These are phyloP conservation scores for Trichoderma koningiopsis DNA, from an alignment of 2,329 filamentous ascomycete genomes.

Conservation along the genomic window DNA sequence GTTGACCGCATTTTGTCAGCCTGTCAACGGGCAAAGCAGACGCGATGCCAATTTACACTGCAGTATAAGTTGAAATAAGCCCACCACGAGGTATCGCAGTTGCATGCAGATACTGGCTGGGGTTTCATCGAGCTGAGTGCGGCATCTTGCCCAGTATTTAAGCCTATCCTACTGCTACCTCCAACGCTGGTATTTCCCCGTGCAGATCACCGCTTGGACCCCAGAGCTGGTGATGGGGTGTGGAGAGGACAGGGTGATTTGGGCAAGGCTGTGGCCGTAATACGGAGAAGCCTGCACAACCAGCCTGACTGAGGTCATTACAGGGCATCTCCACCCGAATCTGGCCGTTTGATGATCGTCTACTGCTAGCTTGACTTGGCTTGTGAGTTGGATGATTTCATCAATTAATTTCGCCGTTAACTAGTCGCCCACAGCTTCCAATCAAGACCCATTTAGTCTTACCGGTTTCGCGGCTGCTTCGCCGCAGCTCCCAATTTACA, in stretches of 20 bases:
- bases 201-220: slow-evolving; percentile 7
- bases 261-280: slow-evolving; percentile 15
- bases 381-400: not conserved
- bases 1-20: slow-evolving; percentile 20
- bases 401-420: slow-evolving; percentile 6
- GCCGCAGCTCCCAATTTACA: not conserved
- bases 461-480: not conserved
- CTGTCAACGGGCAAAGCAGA: not conserved
- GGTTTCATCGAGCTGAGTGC: slow-evolving; percentile 18
- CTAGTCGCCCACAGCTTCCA: not conserved
- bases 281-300: slow-evolving; percentile 6
- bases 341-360: not conserved
- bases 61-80: not conserved
- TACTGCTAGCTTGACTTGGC: not conserved
- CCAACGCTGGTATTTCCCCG: slow-evolving; percentile 12
- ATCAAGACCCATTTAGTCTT: not conserved
- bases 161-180: not conserved
- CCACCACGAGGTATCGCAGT: slow-evolving; percentile 5
- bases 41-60: not conserved
- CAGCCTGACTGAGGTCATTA: not conserved
- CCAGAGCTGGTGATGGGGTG: not conserved
- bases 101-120: slow-evolving; percentile 17
- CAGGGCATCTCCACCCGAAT: not conserved
- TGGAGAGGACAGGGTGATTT: slow-evolving; percentile 4
- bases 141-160: slow-evolving; percentile 17